Evolutionary conservation across 345 rosid species (phyloP), one percentile per base, ranked within the genome.

Genomic region (Nephelium lappaceum): DNA sequence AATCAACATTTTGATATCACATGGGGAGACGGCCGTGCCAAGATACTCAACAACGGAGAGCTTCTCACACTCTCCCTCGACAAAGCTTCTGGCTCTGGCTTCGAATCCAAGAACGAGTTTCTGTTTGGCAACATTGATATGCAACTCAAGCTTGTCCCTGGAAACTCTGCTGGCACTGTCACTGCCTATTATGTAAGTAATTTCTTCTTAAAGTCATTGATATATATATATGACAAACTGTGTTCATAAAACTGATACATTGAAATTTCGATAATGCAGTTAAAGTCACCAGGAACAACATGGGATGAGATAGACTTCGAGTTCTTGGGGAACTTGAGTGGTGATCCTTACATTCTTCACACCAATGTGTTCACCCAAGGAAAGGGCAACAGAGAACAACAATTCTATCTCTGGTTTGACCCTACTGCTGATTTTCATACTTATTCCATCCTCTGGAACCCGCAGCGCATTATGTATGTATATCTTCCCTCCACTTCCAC

Each of bases 251-350:
- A 31, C 36, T 41, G 43, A 41, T 41, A 41, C 7, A 41, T 6
- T 5, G 43, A 41, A 41, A 41, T 15, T 10, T 53, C 11, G 6
- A 11, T 61, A 5, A 51, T 58, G 75, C 84, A 85, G 88, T 67
- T 87, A 31, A 77, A 71, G 11, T 81, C 86, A 3, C 45, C 45
- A 5, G 39, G 36, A 51, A 80, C 87, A 57, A 61, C 83, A 11
- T 87, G 91, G 89, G 97, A 93, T 75, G 98, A 92, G 78, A 89
- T 93, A 1, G 98, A 92, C 58, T 89, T 91, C 49, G 95, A 93
- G 69, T 93, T 92, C 85, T 75, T 92, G 72, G 97, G 98, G 2
- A 94, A 94, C 62, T 61, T 85, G 69, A 90, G 89, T 0, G 95
- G 95, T 23, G 85, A 91, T 6, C 98, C 98, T 43, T 92, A 92